Conservation (phyloP, 148 eudicot species). For the Rhododendron molle region DNA sequence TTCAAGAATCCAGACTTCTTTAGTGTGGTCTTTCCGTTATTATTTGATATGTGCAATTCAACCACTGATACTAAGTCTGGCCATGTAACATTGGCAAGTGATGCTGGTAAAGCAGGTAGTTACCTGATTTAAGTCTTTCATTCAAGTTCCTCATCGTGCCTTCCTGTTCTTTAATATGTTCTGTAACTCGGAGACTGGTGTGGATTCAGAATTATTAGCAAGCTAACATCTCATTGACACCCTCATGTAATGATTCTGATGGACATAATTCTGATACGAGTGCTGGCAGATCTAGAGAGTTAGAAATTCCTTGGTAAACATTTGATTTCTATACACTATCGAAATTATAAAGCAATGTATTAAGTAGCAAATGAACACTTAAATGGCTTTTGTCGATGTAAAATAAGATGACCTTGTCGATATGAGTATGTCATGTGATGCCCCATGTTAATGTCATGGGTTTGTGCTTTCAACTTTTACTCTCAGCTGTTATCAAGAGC, state of each 20-base stretch:
- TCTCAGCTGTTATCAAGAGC: neutral
- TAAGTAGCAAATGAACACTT: neutral
- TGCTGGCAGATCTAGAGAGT: neutral
- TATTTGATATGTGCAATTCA: conserved; percentile 62
- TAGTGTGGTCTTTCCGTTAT: conserved; percentile 57
- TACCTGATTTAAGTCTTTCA: neutral
- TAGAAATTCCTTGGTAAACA: neutral
- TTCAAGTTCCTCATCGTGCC: neutral
- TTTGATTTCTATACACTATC: neutral
- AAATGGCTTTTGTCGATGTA: neutral
- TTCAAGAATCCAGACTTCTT: conserved; percentile 62
- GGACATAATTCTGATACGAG: neutral
- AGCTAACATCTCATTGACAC: neutral
- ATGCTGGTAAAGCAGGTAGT: conserved; percentile 60
- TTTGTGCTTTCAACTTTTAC: neutral
- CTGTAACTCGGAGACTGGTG: neutral
- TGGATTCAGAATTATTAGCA: neutral
- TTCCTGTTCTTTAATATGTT: neutral
- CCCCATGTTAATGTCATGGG: neutral
- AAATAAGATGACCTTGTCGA: neutral
- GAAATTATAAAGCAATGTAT: neutral
- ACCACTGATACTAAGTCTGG: conserved; percentile 21
- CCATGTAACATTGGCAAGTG: conserved; percentile 33
- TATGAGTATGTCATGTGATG: neutral
- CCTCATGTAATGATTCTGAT: neutral